These are phyloP conservation scores for Volvox reticuliferus DNA, from an alignment of 139 green algal species.

Conservation along the genomic window DNA sequence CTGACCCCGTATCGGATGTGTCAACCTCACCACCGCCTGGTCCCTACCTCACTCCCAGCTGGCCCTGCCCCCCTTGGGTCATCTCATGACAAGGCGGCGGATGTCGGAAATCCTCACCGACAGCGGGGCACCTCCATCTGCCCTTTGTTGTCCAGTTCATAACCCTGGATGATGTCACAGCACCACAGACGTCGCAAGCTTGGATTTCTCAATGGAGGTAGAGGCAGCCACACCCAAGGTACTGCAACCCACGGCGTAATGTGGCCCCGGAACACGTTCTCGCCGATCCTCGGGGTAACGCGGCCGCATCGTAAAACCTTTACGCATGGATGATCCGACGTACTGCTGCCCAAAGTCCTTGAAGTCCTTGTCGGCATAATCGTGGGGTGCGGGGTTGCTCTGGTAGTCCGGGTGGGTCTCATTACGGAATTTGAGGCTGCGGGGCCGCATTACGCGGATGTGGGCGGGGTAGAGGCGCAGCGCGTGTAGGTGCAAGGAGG, in stretches of 20 bases:
- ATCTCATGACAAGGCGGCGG: too few relatives aligned
- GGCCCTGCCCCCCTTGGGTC: too few relatives aligned
- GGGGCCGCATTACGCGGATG: background rate
- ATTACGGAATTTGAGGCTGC: constrained; percentile 36
- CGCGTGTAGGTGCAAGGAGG: too few relatives aligned
- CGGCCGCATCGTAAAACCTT: constrained; percentile 38
- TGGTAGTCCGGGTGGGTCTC: background rate
- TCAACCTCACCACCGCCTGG: too few relatives aligned
- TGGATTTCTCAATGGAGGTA: constrained; percentile 24
- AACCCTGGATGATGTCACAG: background rate
- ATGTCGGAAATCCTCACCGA: too few relatives aligned
- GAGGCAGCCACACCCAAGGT: constrained; percentile 44
- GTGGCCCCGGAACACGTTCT: constrained; percentile 22
- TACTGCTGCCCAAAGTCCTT: background rate
- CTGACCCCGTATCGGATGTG: too few relatives aligned
- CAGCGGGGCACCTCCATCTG: too few relatives aligned
- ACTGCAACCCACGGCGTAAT: constrained; percentile 41
- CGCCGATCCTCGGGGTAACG: background rate
- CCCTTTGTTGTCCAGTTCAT: too few relatives aligned
- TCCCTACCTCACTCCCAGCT: too few relatives aligned
- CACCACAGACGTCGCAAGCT: background rate
- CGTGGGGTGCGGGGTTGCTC: constrained; percentile 47
- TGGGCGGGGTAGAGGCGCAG: too few relatives aligned
- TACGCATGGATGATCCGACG: background rate
- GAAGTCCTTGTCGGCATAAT: constrained; percentile 54